These are phyloP conservation scores for Pythium aquatile DNA, from an alignment of 352 stramenopile species.

Conservation along the genomic window DNA sequence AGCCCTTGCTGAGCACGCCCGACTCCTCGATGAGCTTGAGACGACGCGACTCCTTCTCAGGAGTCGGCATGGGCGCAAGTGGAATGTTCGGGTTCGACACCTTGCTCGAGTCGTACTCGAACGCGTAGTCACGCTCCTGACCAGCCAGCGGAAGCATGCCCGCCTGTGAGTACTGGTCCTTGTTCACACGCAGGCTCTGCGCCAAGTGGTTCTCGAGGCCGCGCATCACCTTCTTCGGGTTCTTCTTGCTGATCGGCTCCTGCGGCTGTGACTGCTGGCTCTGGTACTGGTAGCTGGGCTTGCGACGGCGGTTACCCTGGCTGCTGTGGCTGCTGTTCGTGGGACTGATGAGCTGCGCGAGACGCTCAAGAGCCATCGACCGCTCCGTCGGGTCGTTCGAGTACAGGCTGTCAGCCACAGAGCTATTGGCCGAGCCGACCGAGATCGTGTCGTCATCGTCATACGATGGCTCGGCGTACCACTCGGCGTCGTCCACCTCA, in stretches of 20 bases:
- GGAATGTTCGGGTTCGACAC: slow-evolving; percentile 41
- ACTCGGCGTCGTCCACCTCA: slow-evolving; percentile 37
- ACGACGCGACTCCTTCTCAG: slow-evolving; percentile 40
- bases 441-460: slow-evolving; percentile 33
- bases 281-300: slow-evolving; percentile 5
- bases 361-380: slow-evolving; percentile 44
- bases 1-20: slow-evolving; percentile 38
- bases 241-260: slow-evolving; percentile 24
- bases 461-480: slow-evolving; percentile 32
- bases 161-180: slow-evolving; percentile 25
- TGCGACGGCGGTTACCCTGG: neutral
- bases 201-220: slow-evolving; percentile 44
- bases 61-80: slow-evolving; percentile 39
- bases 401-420: slow-evolving; percentile 31
- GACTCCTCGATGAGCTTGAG: slow-evolving; percentile 46
- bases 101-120: slow-evolving; percentile 36
- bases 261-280: neutral
- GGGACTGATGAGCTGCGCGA: slow-evolving; percentile 39
- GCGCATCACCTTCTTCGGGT: slow-evolving; percentile 32
- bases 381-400: slow-evolving; percentile 40
- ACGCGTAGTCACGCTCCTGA: slow-evolving; percentile 47
- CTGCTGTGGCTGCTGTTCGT: slow-evolving; percentile 10
- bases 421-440: slow-evolving; percentile 7
- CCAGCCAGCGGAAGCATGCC: slow-evolving; percentile 32
- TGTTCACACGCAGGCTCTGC: slow-evolving; percentile 31